Evolutionary conservation across 176 grass and related monocot species (phyloP).

Genomic region (Stipa capillata): DNA sequence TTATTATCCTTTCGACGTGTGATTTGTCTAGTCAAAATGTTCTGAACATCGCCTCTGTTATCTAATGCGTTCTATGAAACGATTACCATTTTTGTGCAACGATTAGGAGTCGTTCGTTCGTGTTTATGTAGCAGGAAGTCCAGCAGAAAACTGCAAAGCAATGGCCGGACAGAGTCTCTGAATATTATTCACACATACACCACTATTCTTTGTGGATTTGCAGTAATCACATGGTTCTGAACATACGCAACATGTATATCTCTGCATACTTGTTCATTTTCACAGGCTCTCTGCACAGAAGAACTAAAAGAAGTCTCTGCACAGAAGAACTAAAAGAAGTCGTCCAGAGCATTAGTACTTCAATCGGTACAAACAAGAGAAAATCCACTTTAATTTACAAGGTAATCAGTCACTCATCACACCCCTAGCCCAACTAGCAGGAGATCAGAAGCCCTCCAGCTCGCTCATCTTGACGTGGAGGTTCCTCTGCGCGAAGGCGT

Average conservation of each 20-base stretch:
- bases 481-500: slow-evolving; percentile 51
- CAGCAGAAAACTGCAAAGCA: neutral
- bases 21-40: too few species aligned
- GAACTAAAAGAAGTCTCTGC: too few species aligned
- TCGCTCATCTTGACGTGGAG: slow-evolving; percentile 61
- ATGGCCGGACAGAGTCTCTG: neutral
- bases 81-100: too few species aligned
- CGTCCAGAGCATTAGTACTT: neutral
- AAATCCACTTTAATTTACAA: neutral
- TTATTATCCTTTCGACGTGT: too few species aligned
- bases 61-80: too few species aligned
- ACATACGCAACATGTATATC: neutral
- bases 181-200: neutral
- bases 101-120: too few species aligned
- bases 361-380: neutral
- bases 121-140: neutral
- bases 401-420: neutral
- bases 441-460: too few species aligned
- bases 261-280: neutral
- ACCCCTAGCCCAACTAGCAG: neutral
- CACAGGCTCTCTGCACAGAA: too few species aligned
- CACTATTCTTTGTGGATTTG: neutral
- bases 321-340: too few species aligned
- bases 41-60: too few species aligned
- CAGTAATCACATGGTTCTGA: neutral